These are phyloP conservation scores for Aspergillus persii DNA, from an alignment of 2,329 filamentous ascomycete genomes.

Conservation along the genomic window DNA sequence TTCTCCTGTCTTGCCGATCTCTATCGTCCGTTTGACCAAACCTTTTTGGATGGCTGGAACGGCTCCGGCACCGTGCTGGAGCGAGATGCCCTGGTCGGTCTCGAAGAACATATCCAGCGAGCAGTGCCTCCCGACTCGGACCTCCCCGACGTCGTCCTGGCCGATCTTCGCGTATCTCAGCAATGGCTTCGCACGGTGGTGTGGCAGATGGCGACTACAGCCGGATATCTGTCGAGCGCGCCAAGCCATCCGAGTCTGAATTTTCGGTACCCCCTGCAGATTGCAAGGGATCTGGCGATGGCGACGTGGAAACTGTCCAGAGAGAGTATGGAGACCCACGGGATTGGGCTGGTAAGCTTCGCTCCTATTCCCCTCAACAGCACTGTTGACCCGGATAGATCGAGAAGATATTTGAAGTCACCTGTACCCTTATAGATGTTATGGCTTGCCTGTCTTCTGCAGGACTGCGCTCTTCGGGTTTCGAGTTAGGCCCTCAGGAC, in stretches of 20 bases:
- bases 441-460: conserved; percentile 63
- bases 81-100: conserved; percentile 45
- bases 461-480: conserved; percentile 59
- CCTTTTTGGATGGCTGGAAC: conserved; percentile 64
- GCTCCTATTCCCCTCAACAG: not conserved
- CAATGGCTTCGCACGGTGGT: conserved; percentile 69
- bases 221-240: conserved; percentile 63
- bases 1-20: conserved; percentile 61
- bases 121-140: conserved; percentile 55
- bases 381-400: conserved; percentile 47
- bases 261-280: conserved; percentile 62
- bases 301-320: conserved; percentile 71
- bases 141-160: conserved; percentile 62
- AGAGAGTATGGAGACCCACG: conserved; percentile 71
- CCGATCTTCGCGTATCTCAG: conserved; percentile 65
- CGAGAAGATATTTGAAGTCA: conserved; percentile 76
- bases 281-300: conserved; percentile 60
- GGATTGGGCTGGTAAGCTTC: conserved; percentile 64
- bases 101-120: conserved; percentile 52
- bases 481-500: conserved; percentile 67
- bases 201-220: conserved; percentile 69
- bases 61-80: conserved; percentile 48
- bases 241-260: conserved; percentile 59
- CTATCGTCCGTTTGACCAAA: conserved; percentile 63
- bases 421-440: conserved; percentile 70